phyloP scores from a whole-genome alignment of 75 land plant genomes.

The Pinus tabuliformis region DNA sequence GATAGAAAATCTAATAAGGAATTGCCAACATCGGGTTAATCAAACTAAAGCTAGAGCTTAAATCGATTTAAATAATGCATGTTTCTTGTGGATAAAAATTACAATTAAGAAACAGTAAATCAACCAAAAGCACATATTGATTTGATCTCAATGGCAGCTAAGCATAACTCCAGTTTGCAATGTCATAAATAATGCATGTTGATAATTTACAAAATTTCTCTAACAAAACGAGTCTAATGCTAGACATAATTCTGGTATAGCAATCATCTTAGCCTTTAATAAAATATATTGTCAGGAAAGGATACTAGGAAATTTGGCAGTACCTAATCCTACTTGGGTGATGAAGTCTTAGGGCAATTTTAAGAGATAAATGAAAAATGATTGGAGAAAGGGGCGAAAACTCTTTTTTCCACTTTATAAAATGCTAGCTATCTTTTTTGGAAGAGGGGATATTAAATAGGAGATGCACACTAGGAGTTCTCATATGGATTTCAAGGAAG shows the following conservation, averaged over 20 bases:
- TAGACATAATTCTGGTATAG: not conserved
- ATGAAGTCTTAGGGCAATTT: no score
- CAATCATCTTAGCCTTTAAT: not conserved
- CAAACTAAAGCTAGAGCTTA: not conserved
- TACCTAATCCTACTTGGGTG: no score
- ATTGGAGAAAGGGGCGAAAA: no score
- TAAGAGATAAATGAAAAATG: no score
- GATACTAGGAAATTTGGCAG: not conserved
- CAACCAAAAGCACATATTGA: not conserved
- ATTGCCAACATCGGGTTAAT: not conserved
- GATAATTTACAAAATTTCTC: not conserved
- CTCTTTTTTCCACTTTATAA: no score
- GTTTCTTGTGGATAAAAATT: no score
- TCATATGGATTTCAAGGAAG: no score
- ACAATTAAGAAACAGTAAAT: not conserved
- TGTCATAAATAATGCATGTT: not conserved
- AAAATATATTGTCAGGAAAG: not conserved
- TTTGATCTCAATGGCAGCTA: not conserved
- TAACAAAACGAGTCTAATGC: not conserved
- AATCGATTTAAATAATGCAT: not conserved
- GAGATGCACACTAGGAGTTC: no score
- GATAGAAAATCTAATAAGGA: not conserved
- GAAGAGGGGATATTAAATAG: not conserved
- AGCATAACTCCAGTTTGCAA: not conserved
- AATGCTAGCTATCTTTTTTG: no score